Percentiles rank a stretch among this genome's conserved stretches.
phyloP scores from a whole-genome alignment of 2,329 filamentous ascomycete species.

The Drechslerella stenobrocha region DNA sequence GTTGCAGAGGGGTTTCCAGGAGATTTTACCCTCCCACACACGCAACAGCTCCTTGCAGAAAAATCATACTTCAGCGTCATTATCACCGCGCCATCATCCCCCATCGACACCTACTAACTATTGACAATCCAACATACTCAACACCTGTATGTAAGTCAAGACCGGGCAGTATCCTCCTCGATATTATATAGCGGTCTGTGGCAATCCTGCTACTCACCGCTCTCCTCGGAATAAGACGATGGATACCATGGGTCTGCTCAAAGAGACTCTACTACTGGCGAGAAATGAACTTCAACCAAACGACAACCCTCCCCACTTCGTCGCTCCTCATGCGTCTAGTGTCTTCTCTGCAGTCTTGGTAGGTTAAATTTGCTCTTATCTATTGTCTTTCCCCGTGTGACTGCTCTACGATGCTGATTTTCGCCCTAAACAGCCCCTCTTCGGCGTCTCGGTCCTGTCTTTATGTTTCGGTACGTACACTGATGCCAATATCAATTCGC shows the following conservation, averaged over 20 bases:
- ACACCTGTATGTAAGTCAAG: conserved; percentile 16
- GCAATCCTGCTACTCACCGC: background rate
- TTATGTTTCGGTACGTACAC: conserved; percentile 41
- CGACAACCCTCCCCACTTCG: conserved; percentile 26
- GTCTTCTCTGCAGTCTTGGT: conserved; percentile 46
- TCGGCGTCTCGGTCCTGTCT: conserved; percentile 42
- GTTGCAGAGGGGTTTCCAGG: background rate
- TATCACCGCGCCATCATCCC: background rate
- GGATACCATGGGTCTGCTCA: conserved; percentile 15
- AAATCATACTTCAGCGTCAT: conserved; percentile 1
- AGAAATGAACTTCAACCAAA: conserved; percentile 7
- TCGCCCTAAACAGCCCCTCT: conserved; percentile 19
- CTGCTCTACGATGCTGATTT: background rate
- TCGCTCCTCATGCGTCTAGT: conserved; percentile 34
- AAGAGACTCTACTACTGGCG: background rate
- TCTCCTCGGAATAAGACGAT: conserved; percentile 11
- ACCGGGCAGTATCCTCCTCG: background rate
- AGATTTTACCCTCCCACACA: conserved; percentile 2
- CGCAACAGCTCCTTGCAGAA: background rate
- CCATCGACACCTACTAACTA: background rate
- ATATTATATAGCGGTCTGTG: background rate
- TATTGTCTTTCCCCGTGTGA: background rate
- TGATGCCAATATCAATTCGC: background rate
- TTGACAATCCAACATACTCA: conserved; percentile 17
- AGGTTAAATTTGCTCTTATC: background rate